Evolutionary conservation across 2,329 filamentous ascomycete species (phyloP), one percentile per base, ranked within the genome.

Genomic region (Conoideocrella luteorostrata): DNA sequence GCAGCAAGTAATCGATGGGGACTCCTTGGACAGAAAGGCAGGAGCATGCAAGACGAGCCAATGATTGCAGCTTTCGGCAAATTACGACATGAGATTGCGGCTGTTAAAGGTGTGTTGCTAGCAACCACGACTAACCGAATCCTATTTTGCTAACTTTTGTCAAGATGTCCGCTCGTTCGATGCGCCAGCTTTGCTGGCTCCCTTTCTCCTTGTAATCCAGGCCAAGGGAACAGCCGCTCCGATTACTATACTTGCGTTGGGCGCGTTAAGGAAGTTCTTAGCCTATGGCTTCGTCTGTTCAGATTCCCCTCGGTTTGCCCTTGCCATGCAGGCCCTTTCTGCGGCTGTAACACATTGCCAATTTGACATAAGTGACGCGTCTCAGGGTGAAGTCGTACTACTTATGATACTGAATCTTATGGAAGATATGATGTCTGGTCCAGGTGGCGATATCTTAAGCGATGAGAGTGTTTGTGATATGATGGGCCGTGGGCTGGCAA

Each of bases 391-490:
- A 65, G 89, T 97, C 42, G 94, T 98, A 12, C 75, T 97, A 43
- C 71, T 97, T 44, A 85, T 94, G 68, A 97, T 98, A 56, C 67
- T 98, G 47, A 93, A 95, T 60, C 76, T 98, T 37, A 98, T 98
- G 93, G 93, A 98, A 65, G 87, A 89, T 57, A 96, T 98, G 86
- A 84, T 98, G 56, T 94, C 90, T 13, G 88, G 93, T 0, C 88
- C 90, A 0, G 89, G 91, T 23, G 93, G 93, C 29, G 85, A 94
- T 52, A 80, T 97, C 10, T 71, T 98, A n/a, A 94, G 91, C 46
- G 93, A 98, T 57, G 91, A 97, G 68, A 97, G 91, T 59, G 89
- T 98, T 10, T 98, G 94, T 61, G 89, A 96, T 62, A 97, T 98
- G 89, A 97, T 98, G 91, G 93, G 95, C 62, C 91, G 89, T 2